phyloP scores from a whole-genome alignment of 345 rosid species.

The Citrus cavaleriei region DNA sequence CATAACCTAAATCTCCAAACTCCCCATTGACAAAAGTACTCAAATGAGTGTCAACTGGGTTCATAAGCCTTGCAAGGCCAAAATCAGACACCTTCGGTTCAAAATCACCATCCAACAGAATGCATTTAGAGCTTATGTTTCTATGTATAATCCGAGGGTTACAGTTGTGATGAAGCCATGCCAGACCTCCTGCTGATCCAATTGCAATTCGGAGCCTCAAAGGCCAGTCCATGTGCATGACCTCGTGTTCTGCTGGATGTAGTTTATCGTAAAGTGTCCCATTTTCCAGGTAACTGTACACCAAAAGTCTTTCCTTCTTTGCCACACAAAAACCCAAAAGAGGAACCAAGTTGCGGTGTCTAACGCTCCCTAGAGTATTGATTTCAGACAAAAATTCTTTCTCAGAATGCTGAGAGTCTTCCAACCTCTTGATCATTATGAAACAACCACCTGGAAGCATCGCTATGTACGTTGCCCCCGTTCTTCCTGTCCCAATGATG shows the following conservation, averaged over 20 bases:
- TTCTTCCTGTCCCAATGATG: constrained; percentile 80
- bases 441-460: constrained; percentile 37
- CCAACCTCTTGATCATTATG: constrained; percentile 22
- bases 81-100: constrained; percentile 29
- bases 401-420: constrained; percentile 7
- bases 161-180: constrained; percentile 35
- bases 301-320: constrained; percentile 21
- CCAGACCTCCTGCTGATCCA: constrained; percentile 30
- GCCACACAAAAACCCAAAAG: constrained; percentile 26
- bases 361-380: constrained; percentile 9
- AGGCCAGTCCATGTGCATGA: constrained; percentile 24
- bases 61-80: constrained; percentile 26
- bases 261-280: constrained; percentile 19
- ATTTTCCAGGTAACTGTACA: constrained; percentile 23
- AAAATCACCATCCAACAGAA: constrained; percentile 21
- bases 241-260: constrained; percentile 7
- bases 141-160: constrained; percentile 21
- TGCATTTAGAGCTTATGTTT: constrained; percentile 27
- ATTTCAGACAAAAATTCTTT: constrained; percentile 26
- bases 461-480: constrained; percentile 80
- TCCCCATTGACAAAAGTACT: constrained; percentile 24
- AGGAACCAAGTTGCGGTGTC: constrained; percentile 25
- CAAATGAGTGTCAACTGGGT: constrained; percentile 7
- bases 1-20: constrained; percentile 19
- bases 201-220: constrained; percentile 17